Conservation (phyloP, 1,284 basidiomycete genomes). For the Ceratobasidium papillatum region DNA sequence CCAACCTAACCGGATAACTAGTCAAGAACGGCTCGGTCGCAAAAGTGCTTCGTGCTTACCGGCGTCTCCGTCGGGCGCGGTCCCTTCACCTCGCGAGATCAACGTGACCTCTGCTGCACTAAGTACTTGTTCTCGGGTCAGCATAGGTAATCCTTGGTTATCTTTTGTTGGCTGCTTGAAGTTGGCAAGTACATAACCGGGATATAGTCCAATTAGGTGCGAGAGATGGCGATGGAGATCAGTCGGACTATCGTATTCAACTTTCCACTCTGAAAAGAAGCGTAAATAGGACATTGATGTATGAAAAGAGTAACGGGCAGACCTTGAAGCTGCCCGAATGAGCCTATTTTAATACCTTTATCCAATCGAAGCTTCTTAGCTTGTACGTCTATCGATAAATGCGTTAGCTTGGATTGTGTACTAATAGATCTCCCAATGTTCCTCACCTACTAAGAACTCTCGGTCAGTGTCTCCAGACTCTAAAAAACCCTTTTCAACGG, state of each 20-base stretch:
- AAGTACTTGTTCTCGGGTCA: constrained; percentile 58
- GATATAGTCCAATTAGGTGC: constrained; percentile 76
- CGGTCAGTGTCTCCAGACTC: constrained; percentile 70
- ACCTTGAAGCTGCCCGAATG: constrained; percentile 82
- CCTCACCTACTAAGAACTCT: constrained; percentile 65
- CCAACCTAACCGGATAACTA: constrained; percentile 57
- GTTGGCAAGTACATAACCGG: constrained; percentile 70
- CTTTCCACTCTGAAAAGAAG: constrained; percentile 70
- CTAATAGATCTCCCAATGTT: too few relatives aligned
- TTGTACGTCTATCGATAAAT: neutral
- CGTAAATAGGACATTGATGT: neutral
- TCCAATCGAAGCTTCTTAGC: constrained; percentile 69
- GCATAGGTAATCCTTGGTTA: constrained; percentile 1
- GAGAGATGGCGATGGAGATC: constrained; percentile 79
- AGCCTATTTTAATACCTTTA: constrained; percentile 67
- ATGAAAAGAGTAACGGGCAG: constrained; percentile 5
- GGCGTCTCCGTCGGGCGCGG: constrained; percentile 72
- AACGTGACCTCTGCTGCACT: constrained; percentile 66
- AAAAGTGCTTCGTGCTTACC: constrained; percentile 47
- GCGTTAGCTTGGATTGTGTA: neutral
- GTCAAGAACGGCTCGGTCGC: neutral
- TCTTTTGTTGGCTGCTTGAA: constrained; percentile 52
- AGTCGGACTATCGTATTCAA: constrained; percentile 68
- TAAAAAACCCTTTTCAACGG: constrained; percentile 70
- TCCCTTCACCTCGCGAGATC: constrained; percentile 74